Evolutionary conservation across 1,284 basidiomycete genomes (phyloP), one percentile per base, ranked within the genome.

Genomic region (Peniophora sp.): DNA sequence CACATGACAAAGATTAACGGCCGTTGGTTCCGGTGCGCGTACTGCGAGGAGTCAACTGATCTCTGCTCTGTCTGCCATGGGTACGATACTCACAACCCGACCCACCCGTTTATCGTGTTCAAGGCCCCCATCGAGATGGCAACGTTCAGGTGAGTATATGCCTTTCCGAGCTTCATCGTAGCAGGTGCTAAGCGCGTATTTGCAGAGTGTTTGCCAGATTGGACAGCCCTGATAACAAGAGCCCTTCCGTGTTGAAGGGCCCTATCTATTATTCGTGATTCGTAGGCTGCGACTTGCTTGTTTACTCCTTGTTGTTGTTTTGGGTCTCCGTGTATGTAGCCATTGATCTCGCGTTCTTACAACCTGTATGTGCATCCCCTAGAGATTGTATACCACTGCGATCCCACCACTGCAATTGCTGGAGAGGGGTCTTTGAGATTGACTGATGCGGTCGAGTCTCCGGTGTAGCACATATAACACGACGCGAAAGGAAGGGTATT

Each of bases 11-110:
- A 68, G 35, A 92, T 95, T 53, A 68, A 74, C 22, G 92, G 92
- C 8, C 79, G 81, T 56, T 96, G 92, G 92, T 87, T 87, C 66
- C 79, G 88, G 56, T 96, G 92, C 62, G 90, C 81, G 2, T 91
- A 92, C 62, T 96, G 92, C 62, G 75, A 78, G 3, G 82, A 78
- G 55, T 41, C 38, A 16, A n/a, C n/a, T 20, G 92, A 94, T 64
- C 71, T 93, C 17, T 94, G 92, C 66, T 80, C 83, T 50, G 75
- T 76, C 32, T 93, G 92, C 55, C 85, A 92, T 63, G 73, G 69
- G 52, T 69, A 89, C 25, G 89, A 90, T 57, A 85, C 85, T 41
- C 92, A 95, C 62, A 79, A 93, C 59, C 73, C 79, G 50, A 82
- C 79, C 2, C 92, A 95, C 62, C 71, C 90, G 39, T 95, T 94